phyloP scores from a whole-genome alignment of 345 rosid species.

The Tarenaya hassleriana region DNA sequence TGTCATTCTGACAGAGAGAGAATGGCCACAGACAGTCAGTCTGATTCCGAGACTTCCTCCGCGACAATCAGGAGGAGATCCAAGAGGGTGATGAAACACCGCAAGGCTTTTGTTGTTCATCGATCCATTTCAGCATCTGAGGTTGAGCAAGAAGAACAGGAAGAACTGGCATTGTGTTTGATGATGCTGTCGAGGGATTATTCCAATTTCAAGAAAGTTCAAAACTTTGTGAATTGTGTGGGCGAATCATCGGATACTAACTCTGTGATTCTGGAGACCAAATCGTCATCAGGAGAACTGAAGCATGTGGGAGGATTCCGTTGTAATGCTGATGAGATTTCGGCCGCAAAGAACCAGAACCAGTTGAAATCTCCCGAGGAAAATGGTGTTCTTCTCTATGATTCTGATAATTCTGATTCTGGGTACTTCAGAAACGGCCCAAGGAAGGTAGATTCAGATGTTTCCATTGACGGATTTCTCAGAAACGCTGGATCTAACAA shows the following conservation, averaged over 20 bases:
- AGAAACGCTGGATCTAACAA: constrained; percentile 34
- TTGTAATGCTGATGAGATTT: constrained; percentile 28
- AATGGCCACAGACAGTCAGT: constrained; percentile 46
- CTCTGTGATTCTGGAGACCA: constrained; percentile 59
- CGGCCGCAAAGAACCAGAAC: constrained; percentile 23
- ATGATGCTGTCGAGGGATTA: constrained; percentile 87
- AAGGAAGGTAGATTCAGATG: constrained; percentile 48
- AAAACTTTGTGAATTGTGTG: constrained; percentile 33
- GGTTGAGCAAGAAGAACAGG: constrained; percentile 74
- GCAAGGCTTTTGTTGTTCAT: constrained; percentile 23
- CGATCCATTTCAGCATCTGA: constrained; percentile 43
- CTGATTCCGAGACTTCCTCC: constrained; percentile 64
- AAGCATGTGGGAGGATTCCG: constrained; percentile 27
- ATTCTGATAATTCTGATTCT: constrained; percentile 62
- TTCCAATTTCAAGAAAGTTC: constrained; percentile 45
- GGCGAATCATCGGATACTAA: constrained; percentile 67
- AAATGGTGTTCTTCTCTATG: constrained; percentile 18
- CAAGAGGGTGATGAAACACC: constrained; percentile 42
- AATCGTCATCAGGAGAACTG: constrained; percentile 48
- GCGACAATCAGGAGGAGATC: constrained; percentile 60
- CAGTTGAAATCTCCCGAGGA: constrained; percentile 30
- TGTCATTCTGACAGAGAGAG: constrained; percentile 65
- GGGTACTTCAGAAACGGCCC: constrained; percentile 65
- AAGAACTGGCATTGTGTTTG: constrained; percentile 69
- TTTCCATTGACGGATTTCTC: constrained; percentile 41